phyloP scores from a whole-genome alignment of 1,139 yeast species.

The Taphrina communis region DNA sequence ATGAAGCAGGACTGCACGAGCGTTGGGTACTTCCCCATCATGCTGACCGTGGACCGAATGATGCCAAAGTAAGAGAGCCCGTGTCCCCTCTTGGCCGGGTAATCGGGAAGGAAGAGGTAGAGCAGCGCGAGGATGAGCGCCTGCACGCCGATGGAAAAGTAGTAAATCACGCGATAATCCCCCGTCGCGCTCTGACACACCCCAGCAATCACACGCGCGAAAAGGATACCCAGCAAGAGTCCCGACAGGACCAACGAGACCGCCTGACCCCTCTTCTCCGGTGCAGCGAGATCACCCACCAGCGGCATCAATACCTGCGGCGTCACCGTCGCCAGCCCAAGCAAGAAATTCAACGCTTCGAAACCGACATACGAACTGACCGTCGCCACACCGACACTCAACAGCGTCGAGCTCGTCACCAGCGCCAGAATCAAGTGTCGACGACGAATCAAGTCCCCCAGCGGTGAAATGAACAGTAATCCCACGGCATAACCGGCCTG shows the following conservation, averaged over 20 bases:
- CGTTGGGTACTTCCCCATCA: constrained; percentile 2
- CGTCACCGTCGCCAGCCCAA: constrained; percentile 8
- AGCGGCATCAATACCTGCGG: constrained; percentile 13
- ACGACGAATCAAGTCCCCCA: constrained; percentile 1
- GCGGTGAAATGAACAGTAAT: constrained; percentile 8
- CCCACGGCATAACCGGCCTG: constrained; percentile 9
- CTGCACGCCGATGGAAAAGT: constrained; percentile 7
- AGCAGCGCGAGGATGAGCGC: constrained; percentile 10
- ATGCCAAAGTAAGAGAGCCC: constrained; percentile 9
- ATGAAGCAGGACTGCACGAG: constrained; percentile 19
- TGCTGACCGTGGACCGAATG: constrained; percentile 11
- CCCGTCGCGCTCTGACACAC: constrained; percentile 13
- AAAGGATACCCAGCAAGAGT: constrained; percentile 6
- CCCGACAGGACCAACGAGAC: constrained; percentile 16
- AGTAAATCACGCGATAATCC: constrained; percentile 11
- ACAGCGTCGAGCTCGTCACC: not conserved
- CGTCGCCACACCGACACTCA: constrained; percentile 2
- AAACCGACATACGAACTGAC: constrained; percentile 1
- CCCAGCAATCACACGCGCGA: constrained; percentile 6
- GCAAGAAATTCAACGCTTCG: constrained; percentile 9
- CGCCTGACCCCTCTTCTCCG: constrained; percentile 13
- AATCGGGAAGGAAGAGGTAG: constrained; percentile 8
- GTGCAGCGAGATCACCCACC: constrained; percentile 7
- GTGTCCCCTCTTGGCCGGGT: constrained; percentile 12
- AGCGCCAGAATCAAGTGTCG: not conserved